Base-by-base conservation (phyloP, 2,329 filamentous ascomycete genomes). In the Aspergillus sp. region DNA sequence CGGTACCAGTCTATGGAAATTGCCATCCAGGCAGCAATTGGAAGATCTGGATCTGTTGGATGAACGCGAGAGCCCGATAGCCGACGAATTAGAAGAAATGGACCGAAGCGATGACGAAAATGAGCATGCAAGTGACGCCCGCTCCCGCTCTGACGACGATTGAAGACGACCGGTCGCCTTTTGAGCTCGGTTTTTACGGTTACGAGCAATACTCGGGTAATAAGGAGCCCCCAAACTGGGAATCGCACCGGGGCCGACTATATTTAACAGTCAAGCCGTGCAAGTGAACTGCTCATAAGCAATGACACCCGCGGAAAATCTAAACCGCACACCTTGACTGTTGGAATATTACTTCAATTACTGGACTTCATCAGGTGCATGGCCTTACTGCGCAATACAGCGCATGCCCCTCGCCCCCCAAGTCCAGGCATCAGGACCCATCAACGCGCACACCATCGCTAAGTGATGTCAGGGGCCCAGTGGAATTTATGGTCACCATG, bases 11-110 rank as follows among this genome's bases (percentile, higher is more conserved):
- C 71, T 99, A 65, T 96, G 91, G 87, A 96, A 96, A 78, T 83
- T 99, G 81, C 90, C 93, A 3, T 86, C 86, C 58, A 82, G 95
- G 65, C 86, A 89, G 63, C 83, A 90, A 51, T 72, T 99, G 62
- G 95, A 99, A 77, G 95, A 99, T 72, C 71, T 96, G 72, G 95
- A 96, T 64, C 76, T 93, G 67, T 70, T 99, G 68, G 93, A 97
- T 70, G 89, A 92, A 49, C 84, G 93, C 63, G 84, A 91, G 36
- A 97, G 93, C 74, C 87, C 91, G 36, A 74, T 98, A 58, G 91
- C 89, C 1, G 91, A 92, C 64, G 78, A 81, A 62, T 57, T 81
- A 52, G 78, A 80, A 58, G 77, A 76, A 5, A 70, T 79, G 62
- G 78, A 80, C 55, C 55, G 59, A 15, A 69, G 69, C 18, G 66